phyloP scores from a whole-genome alignment of 257 asterid genomes.

The Cynanchum wilfordii region DNA sequence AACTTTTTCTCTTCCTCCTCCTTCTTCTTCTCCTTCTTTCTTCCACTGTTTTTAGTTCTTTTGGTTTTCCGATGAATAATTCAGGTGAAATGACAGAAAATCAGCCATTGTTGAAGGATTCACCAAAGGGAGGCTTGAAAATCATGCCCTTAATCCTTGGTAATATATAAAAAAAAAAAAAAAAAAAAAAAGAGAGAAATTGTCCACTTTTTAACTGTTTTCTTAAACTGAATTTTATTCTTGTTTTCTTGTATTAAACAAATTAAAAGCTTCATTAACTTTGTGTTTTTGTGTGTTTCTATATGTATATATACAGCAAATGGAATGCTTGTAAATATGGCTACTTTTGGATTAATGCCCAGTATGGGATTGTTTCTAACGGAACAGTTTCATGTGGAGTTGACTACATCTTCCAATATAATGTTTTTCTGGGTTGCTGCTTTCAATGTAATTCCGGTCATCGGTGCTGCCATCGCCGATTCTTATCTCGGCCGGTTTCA shows the following conservation, averaged over 20 bases:
- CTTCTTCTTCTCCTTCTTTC: too few relatives aligned
- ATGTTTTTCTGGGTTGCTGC: constrained; percentile 63
- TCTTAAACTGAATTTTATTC: neutral
- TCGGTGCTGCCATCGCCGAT: neutral
- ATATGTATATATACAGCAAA: constrained; percentile 24
- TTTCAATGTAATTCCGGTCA: constrained; percentile 47
- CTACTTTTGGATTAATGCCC: constrained; percentile 46
- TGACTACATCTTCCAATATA: constrained; percentile 47
- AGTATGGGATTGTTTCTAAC: constrained; percentile 62
- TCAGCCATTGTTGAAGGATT: constrained; percentile 10
- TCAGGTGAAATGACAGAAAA: constrained; percentile 13
- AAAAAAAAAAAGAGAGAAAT: neutral
- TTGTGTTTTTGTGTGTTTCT: too few relatives aligned
- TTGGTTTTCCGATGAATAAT: constrained; percentile 1
- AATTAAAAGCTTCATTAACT: too few relatives aligned
- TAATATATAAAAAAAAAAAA: too few relatives aligned
- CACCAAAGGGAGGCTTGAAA: constrained; percentile 61
- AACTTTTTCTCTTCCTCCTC: too few relatives aligned
- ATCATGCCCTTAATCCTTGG: constrained; percentile 70
- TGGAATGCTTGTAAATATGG: constrained; percentile 53
- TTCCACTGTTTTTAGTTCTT: too few relatives aligned
- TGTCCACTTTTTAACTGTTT: neutral
- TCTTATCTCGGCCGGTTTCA: neutral
- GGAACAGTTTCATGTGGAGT: constrained; percentile 48
- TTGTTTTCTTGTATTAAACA: neutral